phyloP scores from a whole-genome alignment of 2,329 filamentous ascomycete species.

The Teratosphaeria pseudoeucalypti region DNA sequence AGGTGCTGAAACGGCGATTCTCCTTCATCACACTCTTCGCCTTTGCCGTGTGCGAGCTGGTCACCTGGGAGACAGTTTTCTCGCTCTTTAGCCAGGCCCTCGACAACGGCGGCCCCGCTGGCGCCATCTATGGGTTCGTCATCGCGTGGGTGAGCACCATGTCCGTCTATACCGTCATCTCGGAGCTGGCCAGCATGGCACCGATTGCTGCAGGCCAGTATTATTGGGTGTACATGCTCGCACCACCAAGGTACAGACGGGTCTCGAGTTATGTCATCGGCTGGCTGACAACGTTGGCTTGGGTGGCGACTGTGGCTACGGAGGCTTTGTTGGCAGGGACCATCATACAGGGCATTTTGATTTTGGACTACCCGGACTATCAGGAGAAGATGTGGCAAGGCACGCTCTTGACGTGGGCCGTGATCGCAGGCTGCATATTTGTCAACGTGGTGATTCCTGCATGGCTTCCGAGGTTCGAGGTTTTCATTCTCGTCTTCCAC shows the following conservation, averaged over 20 bases:
- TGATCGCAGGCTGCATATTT: slow-evolving; percentile 31
- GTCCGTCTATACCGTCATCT: slow-evolving; percentile 37
- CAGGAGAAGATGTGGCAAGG: slow-evolving; percentile 28
- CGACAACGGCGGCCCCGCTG: slow-evolving; percentile 38
- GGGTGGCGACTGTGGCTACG: slow-evolving; percentile 34
- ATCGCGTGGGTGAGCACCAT: slow-evolving; percentile 42
- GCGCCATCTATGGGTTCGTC: slow-evolving; percentile 43
- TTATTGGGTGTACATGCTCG: slow-evolving; percentile 39
- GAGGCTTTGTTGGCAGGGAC: slow-evolving; percentile 33
- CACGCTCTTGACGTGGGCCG: slow-evolving; percentile 31
- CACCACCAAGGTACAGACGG: slow-evolving; percentile 30
- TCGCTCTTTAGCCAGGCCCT: slow-evolving; percentile 34
- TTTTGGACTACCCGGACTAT: slow-evolving; percentile 29
- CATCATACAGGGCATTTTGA: slow-evolving; percentile 32
- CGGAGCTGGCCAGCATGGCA: slow-evolving; percentile 38
- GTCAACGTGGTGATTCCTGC: slow-evolving; percentile 40
- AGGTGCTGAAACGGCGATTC: slow-evolving; percentile 35
- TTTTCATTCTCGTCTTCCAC: slow-evolving; percentile 35
- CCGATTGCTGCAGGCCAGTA: slow-evolving; percentile 38
- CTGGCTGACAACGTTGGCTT: slow-evolving; percentile 35
- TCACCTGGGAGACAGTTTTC: slow-evolving; percentile 38
- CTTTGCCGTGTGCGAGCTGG: slow-evolving; percentile 36
- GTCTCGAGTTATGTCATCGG: slow-evolving; percentile 35
- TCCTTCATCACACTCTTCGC: slow-evolving; percentile 34
- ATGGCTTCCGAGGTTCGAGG: slow-evolving; percentile 31